phyloP scores from a whole-genome alignment of 2,329 filamentous ascomycete species.

The Triangularia setosa region DNA sequence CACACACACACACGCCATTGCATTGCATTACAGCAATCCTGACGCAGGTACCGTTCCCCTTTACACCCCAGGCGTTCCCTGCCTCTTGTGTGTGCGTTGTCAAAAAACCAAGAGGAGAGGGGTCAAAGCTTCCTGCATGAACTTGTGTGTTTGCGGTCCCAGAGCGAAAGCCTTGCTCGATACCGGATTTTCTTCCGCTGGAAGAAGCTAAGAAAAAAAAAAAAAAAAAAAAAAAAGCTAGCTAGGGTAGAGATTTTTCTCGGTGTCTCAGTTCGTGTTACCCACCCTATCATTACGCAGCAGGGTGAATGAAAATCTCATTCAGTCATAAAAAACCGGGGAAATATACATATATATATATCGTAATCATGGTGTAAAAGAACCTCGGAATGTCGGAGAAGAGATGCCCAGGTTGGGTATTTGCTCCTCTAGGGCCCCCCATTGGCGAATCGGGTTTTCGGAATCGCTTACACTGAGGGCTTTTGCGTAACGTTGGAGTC shows the following conservation, averaged over 20 bases:
- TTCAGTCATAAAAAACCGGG: background rate
- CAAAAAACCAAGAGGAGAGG: background rate
- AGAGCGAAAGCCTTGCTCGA: background rate
- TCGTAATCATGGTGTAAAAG: background rate
- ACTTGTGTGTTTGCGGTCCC: background rate
- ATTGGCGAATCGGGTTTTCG: background rate
- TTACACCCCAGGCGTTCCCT: background rate
- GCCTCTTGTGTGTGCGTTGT: background rate
- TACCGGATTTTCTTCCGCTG: background rate
- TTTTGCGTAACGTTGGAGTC: background rate
- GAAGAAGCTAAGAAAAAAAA: background rate
- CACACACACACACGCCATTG: background rate
- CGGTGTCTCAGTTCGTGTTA: background rate
- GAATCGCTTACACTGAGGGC: background rate
- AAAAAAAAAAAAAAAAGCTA: too few relatives aligned
- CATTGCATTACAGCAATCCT: background rate
- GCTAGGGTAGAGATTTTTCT: background rate
- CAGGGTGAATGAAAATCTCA: background rate
- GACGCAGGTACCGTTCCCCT: background rate
- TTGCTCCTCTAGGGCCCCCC: background rate
- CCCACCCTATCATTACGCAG: background rate
- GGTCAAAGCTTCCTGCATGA: background rate
- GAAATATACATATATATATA: too few relatives aligned
- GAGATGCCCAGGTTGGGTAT: background rate
- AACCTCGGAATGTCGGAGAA: background rate